Base-by-base conservation (phyloP, 805 yeast species). In the Yueomyces sinensis region DNA sequence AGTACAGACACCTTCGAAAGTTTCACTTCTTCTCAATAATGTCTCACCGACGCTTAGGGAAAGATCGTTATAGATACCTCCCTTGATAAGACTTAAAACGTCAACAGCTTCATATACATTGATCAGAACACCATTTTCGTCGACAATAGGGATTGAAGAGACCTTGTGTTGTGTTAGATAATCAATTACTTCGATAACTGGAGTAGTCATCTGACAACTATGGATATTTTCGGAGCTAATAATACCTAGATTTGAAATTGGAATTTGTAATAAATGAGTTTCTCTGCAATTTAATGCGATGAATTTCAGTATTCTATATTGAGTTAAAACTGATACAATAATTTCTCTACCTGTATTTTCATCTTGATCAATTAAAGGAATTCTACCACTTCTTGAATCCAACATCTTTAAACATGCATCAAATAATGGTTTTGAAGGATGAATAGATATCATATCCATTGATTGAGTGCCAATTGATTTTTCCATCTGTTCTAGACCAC, bases 91-190 rank as follows among this genome's bases (percentile, higher is more conserved):
- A 0, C 95, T 82, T 45, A 91, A 65, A 3, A 91, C 93, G 59
- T 91, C 99, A 24, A 84, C 93, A 0, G 95, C 93, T 61, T 91
- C 99, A 55, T 87, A 91, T 29, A 89, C 94, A 51, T 91, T 91
- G 42, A 84, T 68, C 43, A 91, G 64, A 27, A 67, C 63, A 7
- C 54, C 53, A 27, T 68, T 62, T 15, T 75, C 83, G 50, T 89
- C 96, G 22, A 91, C 76, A 38, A 91, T 87, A 1, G 99, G 99
- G 23, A 91, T 78, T 2, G 96, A 82, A 4, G 94, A 77, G 13
- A 91, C 91, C n/a, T 86, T 75, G 33, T 76, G 72, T 34, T 73
- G 72, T 7, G 89, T 76, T 44, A 91, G 65, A 39, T 78, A 59
- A 49, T 83, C 86, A 37, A 91, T 91, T 17, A 87, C 95, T 41